Base-by-base conservation (phyloP, 2,329 filamentous ascomycete species). In the Sclerotinia sclerotiorum region DNA sequence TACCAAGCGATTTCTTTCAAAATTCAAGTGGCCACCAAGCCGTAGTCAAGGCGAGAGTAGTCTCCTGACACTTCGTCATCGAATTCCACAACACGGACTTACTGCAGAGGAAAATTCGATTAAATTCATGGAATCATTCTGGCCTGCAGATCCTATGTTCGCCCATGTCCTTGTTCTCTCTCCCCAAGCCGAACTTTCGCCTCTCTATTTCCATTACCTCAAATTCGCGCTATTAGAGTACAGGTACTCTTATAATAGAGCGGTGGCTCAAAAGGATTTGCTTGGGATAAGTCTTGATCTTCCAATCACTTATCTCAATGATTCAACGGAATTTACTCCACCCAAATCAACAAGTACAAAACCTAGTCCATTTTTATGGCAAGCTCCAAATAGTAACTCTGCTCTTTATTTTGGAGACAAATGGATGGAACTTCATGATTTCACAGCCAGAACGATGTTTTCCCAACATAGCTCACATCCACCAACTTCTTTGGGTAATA, bases 151-250 rank as follows among this genome's bases (percentile, higher is more conserved):
- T 69, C 82, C 87, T 6, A 77, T 79, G 2, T 79, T 87, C 65
- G 89, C 89, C 13, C 93, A 97, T 77, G 86, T 97, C 2, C 83
- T 99, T n/a, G 80, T 97, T 2, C 84, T 99, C 7, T 94, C 93
- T 6, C 87, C 94, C 1, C 88, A 97, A 73, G 86, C 85, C 1
- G 91, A 98, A 77, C 80, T 98, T 0, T 91, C 92, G 0, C 88
- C 89, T 1, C 85, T 91, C 1, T 98, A 93, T 77, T 94, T 90
- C 71, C 92, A 97, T 71, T 97, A 95, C 77, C 81, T 97, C 19
- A 92, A 91, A 77, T 97, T 93, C 77, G 79, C 85, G 1, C 80
- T 94, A 0, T 81, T 98, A 5, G 88, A 93, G 73, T 94, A 95
- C 77, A 87, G 86, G 71, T 91, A 97, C 78, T 93, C 92, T 0